Evolutionary conservation across 2,329 filamentous ascomycete genomes (phyloP), one percentile per base, ranked within the genome.

Genomic region (Arachnomyces sp.): DNA sequence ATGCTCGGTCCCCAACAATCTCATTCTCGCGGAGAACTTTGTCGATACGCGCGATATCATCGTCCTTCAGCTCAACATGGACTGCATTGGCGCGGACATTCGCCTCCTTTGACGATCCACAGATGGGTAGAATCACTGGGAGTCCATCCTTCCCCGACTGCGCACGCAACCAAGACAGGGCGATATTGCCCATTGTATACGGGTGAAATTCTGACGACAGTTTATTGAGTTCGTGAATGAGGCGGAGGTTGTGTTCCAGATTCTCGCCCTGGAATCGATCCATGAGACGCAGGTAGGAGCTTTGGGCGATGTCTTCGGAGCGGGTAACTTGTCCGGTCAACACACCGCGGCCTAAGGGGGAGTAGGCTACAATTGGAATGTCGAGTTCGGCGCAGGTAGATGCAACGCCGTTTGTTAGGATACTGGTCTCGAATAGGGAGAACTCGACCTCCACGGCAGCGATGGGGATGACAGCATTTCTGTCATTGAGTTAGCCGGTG

Each of bases 351-450:
- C 75, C 73, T 1, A 82, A 66, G 2, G 78, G 77, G 35, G 73
- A 75, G 62, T 81, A 80, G 2, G 72, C 72, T 8, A 78, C 59
- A 33, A 81, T 63, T 0, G 77, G 75, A 37, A 81, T 80, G n/a
- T 8, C 62, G 1, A 77, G 60, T 54, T 78, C 71, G 1, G 66
- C 71, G 45, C 77, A 80, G 1, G 72, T 66, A 39, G 66, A 53
- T 2, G 74, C 73, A 1, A 82, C 68, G 13, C 71, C 77, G 45
- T 82, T 80, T n/a, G 71, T 57, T 4, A 80, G 57, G 34, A 78
- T 72, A 18, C 77, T 71, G 2, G 73, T 75, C 4, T 63, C 63
- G 64, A 69, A 81, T 2, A 80, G 62, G 12, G 69, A 75, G 42
- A 80, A 65, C 53, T 82, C 78, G 16, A 78, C 71, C 51, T 82